Percentiles rank a stretch among this genome's conserved stretches.
These are phyloP conservation scores for Chrysoporthe austroafricana DNA, from an alignment of 2,329 filamentous ascomycete genomes.

Conservation along the genomic window DNA sequence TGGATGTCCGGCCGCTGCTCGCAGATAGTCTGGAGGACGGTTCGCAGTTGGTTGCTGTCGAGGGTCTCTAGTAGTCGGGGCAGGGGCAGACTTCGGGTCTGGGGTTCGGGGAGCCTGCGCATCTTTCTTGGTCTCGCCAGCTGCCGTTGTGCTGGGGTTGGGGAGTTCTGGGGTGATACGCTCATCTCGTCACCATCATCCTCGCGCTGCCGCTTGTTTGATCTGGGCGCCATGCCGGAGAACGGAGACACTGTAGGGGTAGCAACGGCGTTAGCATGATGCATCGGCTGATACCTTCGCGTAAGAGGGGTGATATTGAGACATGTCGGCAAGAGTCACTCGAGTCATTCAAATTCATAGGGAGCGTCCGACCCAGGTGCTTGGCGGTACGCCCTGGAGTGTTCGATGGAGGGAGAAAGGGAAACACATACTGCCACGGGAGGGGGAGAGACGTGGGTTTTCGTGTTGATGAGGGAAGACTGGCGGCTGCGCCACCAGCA, in stretches of 20 bases:
- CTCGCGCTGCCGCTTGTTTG: slow-evolving; percentile 83
- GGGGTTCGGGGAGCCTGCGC: slow-evolving; percentile 50
- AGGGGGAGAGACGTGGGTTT: slow-evolving; percentile 56
- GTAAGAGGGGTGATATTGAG: neutral
- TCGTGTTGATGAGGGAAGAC: slow-evolving; percentile 64
- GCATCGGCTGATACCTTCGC: neutral
- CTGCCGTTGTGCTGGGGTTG: slow-evolving; percentile 70
- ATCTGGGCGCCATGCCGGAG: slow-evolving; percentile 52
- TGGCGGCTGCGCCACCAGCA: slow-evolving; percentile 63
- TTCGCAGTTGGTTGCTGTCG: slow-evolving; percentile 80
- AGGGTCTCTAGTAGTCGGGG: slow-evolving; percentile 91
- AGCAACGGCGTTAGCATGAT: slow-evolving; percentile 27
- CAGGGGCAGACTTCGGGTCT: slow-evolving; percentile 45
- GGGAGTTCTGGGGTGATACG: slow-evolving; percentile 82
- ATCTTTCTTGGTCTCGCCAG: slow-evolving; percentile 71
- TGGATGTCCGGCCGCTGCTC: slow-evolving; percentile 85
- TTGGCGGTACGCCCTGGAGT: neutral
- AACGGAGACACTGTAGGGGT: slow-evolving; percentile 50
- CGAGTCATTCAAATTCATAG: slow-evolving; percentile 22
- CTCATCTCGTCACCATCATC: slow-evolving; percentile 89
- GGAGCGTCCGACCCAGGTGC: neutral
- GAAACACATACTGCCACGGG: slow-evolving; percentile 56
- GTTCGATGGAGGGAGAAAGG: slow-evolving; percentile 10
- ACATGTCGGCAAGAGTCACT: neutral
- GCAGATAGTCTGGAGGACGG: slow-evolving; percentile 87